Base-by-base conservation (phyloP, 108 stramenopile genomes). In the Nannochloropsis salina region DNA sequence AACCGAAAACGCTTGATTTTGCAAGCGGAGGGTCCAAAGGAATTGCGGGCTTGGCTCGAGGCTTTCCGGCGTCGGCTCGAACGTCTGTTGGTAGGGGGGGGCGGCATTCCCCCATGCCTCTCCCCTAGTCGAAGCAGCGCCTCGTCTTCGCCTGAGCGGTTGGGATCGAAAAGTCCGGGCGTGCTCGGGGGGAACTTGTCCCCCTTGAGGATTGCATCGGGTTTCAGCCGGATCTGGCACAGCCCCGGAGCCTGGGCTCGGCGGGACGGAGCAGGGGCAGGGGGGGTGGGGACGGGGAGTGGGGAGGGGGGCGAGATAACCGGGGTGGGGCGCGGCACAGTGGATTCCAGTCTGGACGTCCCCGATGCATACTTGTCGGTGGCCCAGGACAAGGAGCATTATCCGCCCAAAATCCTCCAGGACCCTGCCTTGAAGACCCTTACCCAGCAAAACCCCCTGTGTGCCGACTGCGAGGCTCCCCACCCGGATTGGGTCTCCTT, bases 21-120 rank as follows among this genome's bases (percentile, higher is more conserved):
- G 12, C 96, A 96, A 86, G 95, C 95, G 10, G 85, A 93, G 83
- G 94, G 95, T 42, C 94, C 94, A n/a, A 45, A 89, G 12, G 94
- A 96, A 86, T 95, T 90, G 43, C 40, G 12, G 22, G 81, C 81
- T 12, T 96, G 95, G 95, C 93, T 95, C 43, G 91, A 91, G 8
- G 93, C 93, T 41, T 95, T 96, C 41, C 81, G 81, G 12, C 11
- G 40, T 11, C 41, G 81, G 12, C n/a, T 81, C 81, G 81, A 31
- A 9, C 81, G 81, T 41, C 22, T 41, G 31, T 5, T 81, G 8
- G 61, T 74, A 74, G 61, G 61, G 8, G 61, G 61, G 6, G 61
- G n/a, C 15, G 61, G 61, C 15, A n/a, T 31, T 31, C 31, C 31
- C 31, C 31, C 31, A 31, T 74, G 6, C 4, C 15, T 74, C n/a